Conservation (phyloP, 306 rosid genomes). For the Gastrolobium bilobum region DNA sequence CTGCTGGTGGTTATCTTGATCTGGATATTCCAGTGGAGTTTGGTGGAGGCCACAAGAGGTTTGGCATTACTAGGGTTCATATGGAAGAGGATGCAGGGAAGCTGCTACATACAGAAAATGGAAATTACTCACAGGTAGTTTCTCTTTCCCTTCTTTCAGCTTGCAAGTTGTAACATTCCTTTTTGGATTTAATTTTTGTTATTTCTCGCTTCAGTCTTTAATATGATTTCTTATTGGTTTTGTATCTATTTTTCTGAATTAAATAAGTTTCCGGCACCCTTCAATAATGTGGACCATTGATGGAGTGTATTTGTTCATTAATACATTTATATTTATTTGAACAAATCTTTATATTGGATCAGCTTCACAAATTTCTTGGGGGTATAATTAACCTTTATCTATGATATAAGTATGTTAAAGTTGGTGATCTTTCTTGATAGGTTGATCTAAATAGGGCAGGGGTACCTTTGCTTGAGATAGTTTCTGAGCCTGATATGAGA, state of each 20-base stretch:
- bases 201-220: not conserved
- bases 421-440: conserved; percentile 56
- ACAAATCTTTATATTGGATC: conserved; percentile 4
- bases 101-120: conserved; percentile 85
- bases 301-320: conserved; percentile 7
- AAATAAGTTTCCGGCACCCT: too few species aligned
- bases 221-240: not conserved
- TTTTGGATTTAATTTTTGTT: not conserved
- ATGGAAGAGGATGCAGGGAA: conserved; percentile 99
- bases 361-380: conserved; percentile 14
- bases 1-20: conserved; percentile 75
- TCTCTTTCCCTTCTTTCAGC: conserved; percentile 25
- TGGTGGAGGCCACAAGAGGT: conserved; percentile 92
- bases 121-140: conserved; percentile 78
- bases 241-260: not conserved
- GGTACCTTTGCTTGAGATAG: conserved; percentile 97
- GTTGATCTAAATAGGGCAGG: conserved; percentile 98
- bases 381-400: not conserved
- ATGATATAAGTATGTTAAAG: conserved; percentile 36
- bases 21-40: conserved; percentile 85
- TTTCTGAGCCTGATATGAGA: conserved; percentile 99
- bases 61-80: conserved; percentile 97
- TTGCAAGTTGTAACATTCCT: conserved; percentile 17
- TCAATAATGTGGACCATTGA: conserved; percentile 8
- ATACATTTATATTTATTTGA: conserved; percentile 6